phyloP scores from a whole-genome alignment of 1,284 basidiomycete genomes.

The Boletus semigastroideus region DNA sequence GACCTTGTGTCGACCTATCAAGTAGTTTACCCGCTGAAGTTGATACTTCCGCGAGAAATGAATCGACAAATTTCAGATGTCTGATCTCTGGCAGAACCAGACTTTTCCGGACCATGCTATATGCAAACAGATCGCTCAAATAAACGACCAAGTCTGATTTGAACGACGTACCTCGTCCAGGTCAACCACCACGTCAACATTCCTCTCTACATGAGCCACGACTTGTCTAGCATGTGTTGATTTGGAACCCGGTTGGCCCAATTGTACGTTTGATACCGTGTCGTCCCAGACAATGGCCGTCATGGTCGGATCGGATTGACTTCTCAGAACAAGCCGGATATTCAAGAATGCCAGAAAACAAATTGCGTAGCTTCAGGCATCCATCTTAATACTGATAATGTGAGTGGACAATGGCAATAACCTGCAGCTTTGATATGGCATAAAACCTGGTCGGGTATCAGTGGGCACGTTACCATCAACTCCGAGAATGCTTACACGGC shows the following conservation, averaged over 20 bases:
- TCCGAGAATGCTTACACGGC: slow-evolving; percentile 18
- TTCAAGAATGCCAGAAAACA: slow-evolving; percentile 24
- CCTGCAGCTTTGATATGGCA: slow-evolving; percentile 26
- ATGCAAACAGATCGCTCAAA: neutral
- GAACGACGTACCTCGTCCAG: neutral
- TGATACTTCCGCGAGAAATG: too few species aligned
- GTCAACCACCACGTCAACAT: neutral
- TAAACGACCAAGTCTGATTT: neutral
- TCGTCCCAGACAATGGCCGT: slow-evolving; percentile 11
- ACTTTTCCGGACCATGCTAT: neutral
- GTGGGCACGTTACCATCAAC: neutral
- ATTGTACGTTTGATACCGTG: neutral
- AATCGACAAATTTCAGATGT: neutral
- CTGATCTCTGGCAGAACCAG: neutral
- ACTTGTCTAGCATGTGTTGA: neutral
- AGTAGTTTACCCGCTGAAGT: too few species aligned
- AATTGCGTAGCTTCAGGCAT: too few species aligned
- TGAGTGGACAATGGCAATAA: neutral
- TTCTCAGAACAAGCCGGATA: slow-evolving; percentile 17
- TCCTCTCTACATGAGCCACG: neutral
- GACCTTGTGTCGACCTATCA: too few species aligned
- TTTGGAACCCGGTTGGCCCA: too few species aligned
- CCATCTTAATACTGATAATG: neutral
- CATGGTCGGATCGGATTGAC: neutral
- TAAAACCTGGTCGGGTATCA: slow-evolving; percentile 18